Base-by-base conservation (phyloP, 2,329 filamentous ascomycete genomes). In the Ophiosphaerella korrae region DNA sequence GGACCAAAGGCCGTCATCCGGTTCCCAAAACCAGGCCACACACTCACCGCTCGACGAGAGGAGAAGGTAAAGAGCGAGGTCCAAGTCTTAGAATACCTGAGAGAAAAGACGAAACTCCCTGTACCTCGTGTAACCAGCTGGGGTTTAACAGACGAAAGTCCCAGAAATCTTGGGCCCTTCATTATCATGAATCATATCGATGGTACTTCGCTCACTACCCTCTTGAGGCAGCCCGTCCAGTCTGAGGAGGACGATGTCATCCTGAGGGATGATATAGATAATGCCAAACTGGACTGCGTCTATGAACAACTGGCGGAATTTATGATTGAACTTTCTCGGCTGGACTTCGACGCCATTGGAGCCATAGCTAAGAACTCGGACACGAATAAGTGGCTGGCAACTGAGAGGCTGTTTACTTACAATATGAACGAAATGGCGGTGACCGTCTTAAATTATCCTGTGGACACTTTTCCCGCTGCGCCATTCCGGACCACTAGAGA, bases 331-430 rank as follows among this genome's bases (percentile, higher is more conserved):
- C 48, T 61, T 16, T 55, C 43, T 18, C 42, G 23, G 33, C 32
- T 57, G 13, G 36, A 57, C 21, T 61, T 61, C 23, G 31, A 29
- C n/a, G 32, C 33, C 3, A 59, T 61, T 32, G 56, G 58, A 7
- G 68, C 73, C 23, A 72, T 77, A 44, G 72, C 70, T 18, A 67
- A 68, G 54, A 50, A 60, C 23, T n/a, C 52, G 3, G 52, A n/a
- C 53, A 58, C 40, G 45, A 38, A 54, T 18, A 43, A 44, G 34
- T 78, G 68, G 71, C 49, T 57, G 11, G 71, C 75, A 42, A 57
- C 61, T 7, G 38, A 50, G 44, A 43, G 50, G 7, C 43, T 56
- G 31, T 41, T 67, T 3, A 48, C 56, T 18, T 52, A 62, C 40
- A 58, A 62, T 42, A 45, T 53, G 48, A 57, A 60, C 38, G 57